phyloP scores from a whole-genome alignment of 2,329 filamentous ascomycete genomes.

The Fusarium sp. region DNA sequence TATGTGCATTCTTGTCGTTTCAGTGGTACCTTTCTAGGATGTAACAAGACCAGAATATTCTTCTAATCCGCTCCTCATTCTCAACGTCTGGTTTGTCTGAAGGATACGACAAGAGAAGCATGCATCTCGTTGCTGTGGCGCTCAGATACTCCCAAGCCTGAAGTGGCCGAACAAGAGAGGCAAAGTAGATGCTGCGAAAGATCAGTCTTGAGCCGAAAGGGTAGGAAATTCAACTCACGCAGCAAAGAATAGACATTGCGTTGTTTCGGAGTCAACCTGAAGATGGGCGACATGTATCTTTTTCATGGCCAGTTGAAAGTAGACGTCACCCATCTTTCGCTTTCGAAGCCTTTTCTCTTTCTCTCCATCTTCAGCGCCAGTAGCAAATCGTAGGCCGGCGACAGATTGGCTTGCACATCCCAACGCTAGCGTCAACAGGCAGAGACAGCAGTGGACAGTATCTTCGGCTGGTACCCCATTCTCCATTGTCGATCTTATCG shows the following conservation, averaged over 20 bases:
- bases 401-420: constrained; percentile 56
- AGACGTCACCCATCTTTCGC: constrained; percentile 52
- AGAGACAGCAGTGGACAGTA: constrained; percentile 52
- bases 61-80: constrained; percentile 56
- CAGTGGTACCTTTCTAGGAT: constrained; percentile 57
- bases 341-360: constrained; percentile 44
- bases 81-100: constrained; percentile 47
- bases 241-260: constrained; percentile 60
- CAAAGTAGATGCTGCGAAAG: constrained; percentile 54
- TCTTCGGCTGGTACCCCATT: constrained; percentile 50
- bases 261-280: constrained; percentile 55
- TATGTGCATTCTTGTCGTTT: no score
- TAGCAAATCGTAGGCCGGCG: constrained; percentile 39
- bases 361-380: constrained; percentile 39
- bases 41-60: constrained; percentile 64
- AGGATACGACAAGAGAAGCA: constrained; percentile 57
- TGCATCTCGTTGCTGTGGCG: constrained; percentile 58
- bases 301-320: constrained; percentile 57
- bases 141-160: constrained; percentile 62
- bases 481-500: constrained; percentile 46
- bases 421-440: constrained; percentile 57
- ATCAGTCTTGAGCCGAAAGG: accelerated
- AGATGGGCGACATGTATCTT: constrained; percentile 56
- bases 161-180: constrained; percentile 58
- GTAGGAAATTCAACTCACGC: constrained; percentile 48